A percentile compares a stretch with the other conserved stretches of the same genome.
Evolutionary conservation across 2,329 filamentous ascomycete species (phyloP).

Genomic region (Fusarium nelsonii): DNA sequence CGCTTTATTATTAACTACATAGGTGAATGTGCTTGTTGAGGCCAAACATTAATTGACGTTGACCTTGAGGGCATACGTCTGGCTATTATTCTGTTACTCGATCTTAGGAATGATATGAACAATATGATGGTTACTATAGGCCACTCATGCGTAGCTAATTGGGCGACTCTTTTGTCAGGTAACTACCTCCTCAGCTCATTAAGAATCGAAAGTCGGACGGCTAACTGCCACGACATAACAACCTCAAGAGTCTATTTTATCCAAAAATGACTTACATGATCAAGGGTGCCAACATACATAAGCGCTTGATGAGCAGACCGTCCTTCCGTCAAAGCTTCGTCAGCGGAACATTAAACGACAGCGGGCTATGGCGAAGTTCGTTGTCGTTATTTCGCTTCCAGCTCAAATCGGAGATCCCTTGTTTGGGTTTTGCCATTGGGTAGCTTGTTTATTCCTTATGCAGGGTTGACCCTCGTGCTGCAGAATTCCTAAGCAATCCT

Average conservation of each 20-base stretch:
- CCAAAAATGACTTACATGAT: not conserved
- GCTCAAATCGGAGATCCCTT: too few species aligned
- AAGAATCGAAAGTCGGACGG: too few species aligned
- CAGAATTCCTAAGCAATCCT: not conserved
- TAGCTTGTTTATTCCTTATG: not conserved
- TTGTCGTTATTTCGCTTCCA: not conserved
- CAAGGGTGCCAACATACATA: not conserved
- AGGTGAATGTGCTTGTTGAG: too few species aligned
- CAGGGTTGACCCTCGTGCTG: not conserved
- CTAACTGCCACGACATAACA: not conserved
- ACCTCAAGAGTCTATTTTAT: not conserved
- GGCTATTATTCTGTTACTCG: too few species aligned
- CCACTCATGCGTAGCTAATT: too few species aligned
- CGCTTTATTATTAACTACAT: not conserved
- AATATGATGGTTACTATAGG: too few species aligned
- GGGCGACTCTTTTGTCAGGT: too few species aligned
- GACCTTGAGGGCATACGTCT: too few species aligned
- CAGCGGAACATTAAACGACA: not conserved
- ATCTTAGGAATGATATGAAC: too few species aligned
- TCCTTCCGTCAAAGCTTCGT: not conserved
- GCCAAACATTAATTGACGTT: too few species aligned
- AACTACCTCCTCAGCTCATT: too few species aligned
- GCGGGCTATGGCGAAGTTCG: not conserved
- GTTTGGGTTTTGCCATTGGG: not conserved
- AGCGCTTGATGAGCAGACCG: not conserved